Evolutionary conservation across 2,329 filamentous ascomycete genomes (phyloP).

Genomic region (Tolypocladium amazonense): DNA sequence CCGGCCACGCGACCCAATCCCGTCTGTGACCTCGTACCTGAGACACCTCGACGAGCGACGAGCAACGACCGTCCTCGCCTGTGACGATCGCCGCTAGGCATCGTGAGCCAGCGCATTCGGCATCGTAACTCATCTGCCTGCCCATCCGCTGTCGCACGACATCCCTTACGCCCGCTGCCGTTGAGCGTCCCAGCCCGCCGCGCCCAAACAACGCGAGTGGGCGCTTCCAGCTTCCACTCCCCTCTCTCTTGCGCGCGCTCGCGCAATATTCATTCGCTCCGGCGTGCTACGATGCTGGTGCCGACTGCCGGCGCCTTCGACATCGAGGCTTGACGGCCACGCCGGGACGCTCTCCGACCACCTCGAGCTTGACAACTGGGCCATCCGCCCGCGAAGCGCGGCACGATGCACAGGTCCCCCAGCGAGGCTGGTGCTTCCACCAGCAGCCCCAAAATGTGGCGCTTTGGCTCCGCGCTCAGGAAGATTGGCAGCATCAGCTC

Average conservation of each 20-base stretch:
- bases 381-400: constrained; percentile 7
- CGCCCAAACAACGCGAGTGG: background rate
- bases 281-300: background rate
- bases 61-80: background rate
- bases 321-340: background rate
- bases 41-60: background rate
- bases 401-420: constrained; percentile 15
- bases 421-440: constrained; percentile 14
- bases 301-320: background rate
- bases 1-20: background rate
- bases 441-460: constrained; percentile 10
- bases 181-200: background rate
- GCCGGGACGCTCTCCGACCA: background rate
- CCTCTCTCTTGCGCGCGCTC: background rate
- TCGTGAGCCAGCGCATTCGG: background rate
- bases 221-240: background rate
- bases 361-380: background rate
- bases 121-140: background rate
- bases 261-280: background rate
- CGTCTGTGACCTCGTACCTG: background rate
- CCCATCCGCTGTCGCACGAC: background rate
- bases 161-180: background rate
- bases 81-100: background rate
- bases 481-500: constrained; percentile 10
- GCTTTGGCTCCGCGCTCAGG: constrained; percentile 9